A percentile compares a stretch with the other conserved stretches of the same genome.
phyloP scores from a whole-genome alignment of 257 asterid species.

The Dorcoceras hygrometricum region DNA sequence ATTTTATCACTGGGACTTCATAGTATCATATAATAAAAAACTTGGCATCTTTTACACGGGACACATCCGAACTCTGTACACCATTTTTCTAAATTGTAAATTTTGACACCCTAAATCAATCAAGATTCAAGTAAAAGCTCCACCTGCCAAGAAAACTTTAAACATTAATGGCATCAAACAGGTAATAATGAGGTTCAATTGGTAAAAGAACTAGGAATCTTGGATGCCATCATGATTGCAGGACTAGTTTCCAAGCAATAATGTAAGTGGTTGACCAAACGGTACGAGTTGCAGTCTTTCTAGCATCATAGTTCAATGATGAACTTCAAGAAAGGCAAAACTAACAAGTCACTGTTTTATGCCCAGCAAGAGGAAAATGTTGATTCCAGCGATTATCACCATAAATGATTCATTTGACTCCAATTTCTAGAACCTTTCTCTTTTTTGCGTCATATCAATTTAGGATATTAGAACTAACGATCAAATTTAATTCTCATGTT shows the following conservation, averaged over 20 bases:
- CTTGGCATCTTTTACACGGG: not conserved
- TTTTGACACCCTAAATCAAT: not conserved
- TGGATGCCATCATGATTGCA: slow-evolving; percentile 21
- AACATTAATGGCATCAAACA: not conserved
- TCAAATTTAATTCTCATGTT: no score
- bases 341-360: not conserved
- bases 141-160: not conserved
- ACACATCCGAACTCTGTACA: not conserved
- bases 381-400: not conserved
- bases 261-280: slow-evolving; percentile 27
- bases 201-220: not conserved
- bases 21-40: no score
- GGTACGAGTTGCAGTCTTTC: slow-evolving; percentile 20
- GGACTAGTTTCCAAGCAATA: slow-evolving; percentile 25
- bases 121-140: not conserved
- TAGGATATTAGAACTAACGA: no score
- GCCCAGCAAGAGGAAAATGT: not conserved
- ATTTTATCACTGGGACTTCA: slow-evolving; percentile 18
- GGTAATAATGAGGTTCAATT: not conserved
- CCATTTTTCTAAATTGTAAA: not conserved
- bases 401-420: not conserved
- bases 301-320: slow-evolving; percentile 26
- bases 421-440: not conserved
- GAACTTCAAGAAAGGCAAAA: slow-evolving; percentile 17
- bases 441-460: no score